Evolutionary conservation across 2,329 filamentous ascomycete species (phyloP), one percentile per base, ranked within the genome.

Genomic region (Fusarium proliferatum): DNA sequence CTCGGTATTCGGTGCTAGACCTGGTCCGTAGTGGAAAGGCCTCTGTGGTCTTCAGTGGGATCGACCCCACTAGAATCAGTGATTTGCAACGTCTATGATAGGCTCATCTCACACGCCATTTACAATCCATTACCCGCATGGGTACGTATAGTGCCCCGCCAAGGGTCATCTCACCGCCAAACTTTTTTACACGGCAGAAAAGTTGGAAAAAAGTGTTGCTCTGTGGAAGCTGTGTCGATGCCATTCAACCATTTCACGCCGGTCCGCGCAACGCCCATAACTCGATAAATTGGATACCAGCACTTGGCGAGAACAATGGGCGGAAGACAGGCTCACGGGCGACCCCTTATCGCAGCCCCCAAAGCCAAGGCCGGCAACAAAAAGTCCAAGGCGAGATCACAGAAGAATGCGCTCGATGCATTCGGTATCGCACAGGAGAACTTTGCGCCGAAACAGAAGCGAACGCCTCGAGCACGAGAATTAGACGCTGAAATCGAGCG

Each of bases 261-360:
- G 58, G 76, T 76, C 76, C 65, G 74, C 61, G 61, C 72, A 71
- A 46, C 61, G 42, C 49, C 28, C 30, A 72, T n/a, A 46, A 26
- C 52, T 64, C 49, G 42, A 43, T 12, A 43, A 17, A 41, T 61
- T 71, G 71, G 43, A 23, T 57, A 55, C 11, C 21, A 28, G 38
- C 5, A 15, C 23, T 46, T 49, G 52, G 39, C 19, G 57, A 34
- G n/a, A 69, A 81, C 63, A 43, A 90, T 90, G 88, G 85, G 87
- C 26, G 88, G 89, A 79, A 85, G 88, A 72, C 88, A 90, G 82
- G 83, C 88, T 49, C 88, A 90, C 79, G 89, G 89, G 39, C 82
- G 88, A 74, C 81, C 88, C 26, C 80, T 90, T 28, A 79, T 87
- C 72, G 80, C 84, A 16, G 78, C 77, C 43, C 77, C 81, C 49